Base-by-base conservation (phyloP, 495 filamentous ascomycete species). In the Penicillium malachiteum region DNA sequence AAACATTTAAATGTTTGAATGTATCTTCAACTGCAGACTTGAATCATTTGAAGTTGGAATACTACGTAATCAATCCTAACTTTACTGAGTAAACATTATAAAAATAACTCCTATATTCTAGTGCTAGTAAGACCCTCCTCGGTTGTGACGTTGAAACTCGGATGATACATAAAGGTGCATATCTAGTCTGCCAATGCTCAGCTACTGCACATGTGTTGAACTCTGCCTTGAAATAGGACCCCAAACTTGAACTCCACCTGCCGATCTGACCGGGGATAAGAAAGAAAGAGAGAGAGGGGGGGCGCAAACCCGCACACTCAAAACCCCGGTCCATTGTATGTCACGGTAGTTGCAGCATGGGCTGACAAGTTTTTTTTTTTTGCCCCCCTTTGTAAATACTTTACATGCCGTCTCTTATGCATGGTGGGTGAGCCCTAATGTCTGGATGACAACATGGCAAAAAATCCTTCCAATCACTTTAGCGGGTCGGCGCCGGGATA, bases 101-200 rank as follows among this genome's bases (percentile, higher is more conserved):
- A 13, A 50, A 39, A 50, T 37, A 26, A 13, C 13, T 17, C n/a
- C n/a, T 18, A 37, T 13, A 26, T 46, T 46, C 14, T 17, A 30
- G 17, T 46, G 3, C 43, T 12, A 46, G 18, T 3, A 18, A 11
- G 14, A 18, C 47, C 47, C 38, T 32, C 34, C 38, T 50, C 48
- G 35, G 35, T 50, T 50, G 18, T 9, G 48, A 40, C 48, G 48
- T 50, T 50, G 48, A 50, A 50, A 50, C 48, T 16, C 40, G 48
- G 21, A 38, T 50, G 48, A 50, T 38, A 46, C 43, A 32, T 46
- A 37, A 26, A 26, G 26, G 31, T 46, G 43, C 43, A 32, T 46
- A 26, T 31, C 43, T 26, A 32, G 21, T 26, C 21, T 31, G 43
- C 7, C 7, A 30, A 11, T 44, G 10, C 17, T 18, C 17, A 12